Base-by-base conservation (phyloP, 2,329 filamentous ascomycete genomes). In the Aspergillus persii region DNA sequence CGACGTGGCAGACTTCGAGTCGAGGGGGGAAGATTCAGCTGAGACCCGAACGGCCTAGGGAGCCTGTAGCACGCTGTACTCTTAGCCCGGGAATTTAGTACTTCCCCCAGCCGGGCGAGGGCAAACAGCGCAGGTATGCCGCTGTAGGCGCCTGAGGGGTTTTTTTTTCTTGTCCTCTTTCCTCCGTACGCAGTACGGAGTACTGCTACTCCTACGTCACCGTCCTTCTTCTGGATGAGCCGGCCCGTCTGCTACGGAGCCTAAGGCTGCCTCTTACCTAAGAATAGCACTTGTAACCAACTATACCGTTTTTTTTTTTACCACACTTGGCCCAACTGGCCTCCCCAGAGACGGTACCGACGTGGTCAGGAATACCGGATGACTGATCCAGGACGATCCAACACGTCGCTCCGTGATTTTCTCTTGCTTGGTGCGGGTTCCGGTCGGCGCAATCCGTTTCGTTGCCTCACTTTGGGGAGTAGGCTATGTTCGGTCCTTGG, bases 401-500 rank as follows among this genome's bases (percentile, higher is more conserved):
- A 31, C 50, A 29, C 48, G 58, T 53, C 51, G 33, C 30, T n/a
- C 47, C 39, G 8, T 30, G 23, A 41, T 53, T 50, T 53, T 55
- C 44, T 36, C 60, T 58, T 58, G 56, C 63, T 54, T 68, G 67
- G 67, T 54, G 61, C 71, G 69, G 71, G 61, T 58, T 47, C 53
- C 8, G 18, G 41, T 63, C 61, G 56, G 61, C 56, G 59, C 59
- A 58, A 72, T 74, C 73, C 73, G 73, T 71, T 73, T 75, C 69
- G 72, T 69, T 70, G 72, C 73, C 70, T 75, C 72, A 74, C 69
- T 74, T 73, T 72, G 44, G 44, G 36, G 36, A 15, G 36, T 41
- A 41, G 36, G 36, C 26, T 47, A 27, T 23, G 26, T 47, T 47
- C 44, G 18, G 8, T 26, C n/a, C 53, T 47, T 46, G 50, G 50